These are phyloP conservation scores for Teunomyces kruisii DNA, from an alignment of 805 yeast genomes.

Conservation along the genomic window DNA sequence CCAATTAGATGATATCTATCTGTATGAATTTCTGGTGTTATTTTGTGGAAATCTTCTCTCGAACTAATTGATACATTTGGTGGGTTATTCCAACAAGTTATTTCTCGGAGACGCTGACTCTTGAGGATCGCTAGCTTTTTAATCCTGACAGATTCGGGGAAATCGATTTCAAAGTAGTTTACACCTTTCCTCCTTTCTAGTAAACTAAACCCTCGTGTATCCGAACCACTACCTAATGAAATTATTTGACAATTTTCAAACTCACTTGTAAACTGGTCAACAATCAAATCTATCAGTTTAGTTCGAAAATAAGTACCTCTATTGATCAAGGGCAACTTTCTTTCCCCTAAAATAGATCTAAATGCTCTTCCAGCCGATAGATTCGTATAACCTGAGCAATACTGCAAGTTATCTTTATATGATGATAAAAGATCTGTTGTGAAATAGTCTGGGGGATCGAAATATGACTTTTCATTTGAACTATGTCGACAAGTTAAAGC, in stretches of 20 bases:
- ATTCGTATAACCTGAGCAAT: constrained; percentile 37
- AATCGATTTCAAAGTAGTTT: constrained; percentile 62
- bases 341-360: constrained; percentile 36
- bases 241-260: constrained; percentile 48
- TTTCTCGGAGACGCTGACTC: constrained; percentile 23
- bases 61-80: constrained; percentile 12
- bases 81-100: constrained; percentile 17
- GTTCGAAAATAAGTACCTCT: constrained; percentile 70
- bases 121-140: constrained; percentile 50
- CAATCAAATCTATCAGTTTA: constrained; percentile 46
- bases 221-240: constrained; percentile 82
- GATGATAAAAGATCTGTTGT: constrained; percentile 34
- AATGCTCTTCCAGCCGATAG: constrained; percentile 42
- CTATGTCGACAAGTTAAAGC: constrained; percentile 66
- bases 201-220: constrained; percentile 61
- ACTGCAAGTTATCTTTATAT: constrained; percentile 36
- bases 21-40: constrained; percentile 33
- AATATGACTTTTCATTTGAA: constrained; percentile 49
- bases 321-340: constrained; percentile 65
- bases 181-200: constrained; percentile 34
- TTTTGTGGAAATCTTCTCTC: constrained; percentile 21
- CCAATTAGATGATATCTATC: constrained; percentile 53
- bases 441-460: constrained; percentile 39
- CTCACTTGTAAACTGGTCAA: constrained; percentile 41
- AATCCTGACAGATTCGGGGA: constrained; percentile 49